Evolutionary conservation across 2,329 filamentous ascomycete genomes (phyloP), one percentile per base, ranked within the genome.

Genomic region (Sporothrix luriei): DNA sequence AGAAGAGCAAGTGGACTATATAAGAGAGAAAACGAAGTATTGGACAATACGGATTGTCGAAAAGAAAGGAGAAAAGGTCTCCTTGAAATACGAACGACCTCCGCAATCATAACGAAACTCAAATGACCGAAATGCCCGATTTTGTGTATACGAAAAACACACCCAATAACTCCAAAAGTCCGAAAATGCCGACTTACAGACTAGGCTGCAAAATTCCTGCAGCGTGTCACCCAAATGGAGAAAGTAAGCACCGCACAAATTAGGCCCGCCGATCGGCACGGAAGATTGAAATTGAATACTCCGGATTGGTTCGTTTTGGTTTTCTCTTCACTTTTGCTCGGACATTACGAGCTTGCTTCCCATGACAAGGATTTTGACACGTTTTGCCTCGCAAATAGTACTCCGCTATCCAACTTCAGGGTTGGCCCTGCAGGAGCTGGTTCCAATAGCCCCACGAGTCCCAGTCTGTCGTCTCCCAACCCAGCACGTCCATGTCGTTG

Each of bases 381-480:
- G 19, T n/a, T 5, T 61, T 21, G 33, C 19, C 3, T 10, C 14
- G 10, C 10, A 43, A 43, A 43, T 5, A 7, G 33, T 9, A 33
- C 0, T 9, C 33, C 7, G 9, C 33, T 33, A 33, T 33, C 4
- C 33, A 33, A 13, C 24, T 9, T 51, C 16, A 51, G 1, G 46
- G 9, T 13, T 65, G 62, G 2, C 62, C 46, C n/a, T 70, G 69
- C 7, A 70, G 16, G 57, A 73, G 57, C 26, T 48, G 57, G 33
- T 73, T 70, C 72, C 72, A 73, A 38, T 72, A 70, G 33, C 67
- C 69, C 72, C 72, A 73, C 13, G 72, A 73, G 24, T 71, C 70
- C 70, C 70, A 73, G 43, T 72, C 69, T 2, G 52, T 69, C 21
- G 70, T 65, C 26, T 68, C 66, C 70, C 70, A 72, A 4, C 68